Evolutionary conservation across 768 basidiomycete genomes (phyloP), one percentile per base, ranked within the genome.

Genomic region (Mycena crocata): DNA sequence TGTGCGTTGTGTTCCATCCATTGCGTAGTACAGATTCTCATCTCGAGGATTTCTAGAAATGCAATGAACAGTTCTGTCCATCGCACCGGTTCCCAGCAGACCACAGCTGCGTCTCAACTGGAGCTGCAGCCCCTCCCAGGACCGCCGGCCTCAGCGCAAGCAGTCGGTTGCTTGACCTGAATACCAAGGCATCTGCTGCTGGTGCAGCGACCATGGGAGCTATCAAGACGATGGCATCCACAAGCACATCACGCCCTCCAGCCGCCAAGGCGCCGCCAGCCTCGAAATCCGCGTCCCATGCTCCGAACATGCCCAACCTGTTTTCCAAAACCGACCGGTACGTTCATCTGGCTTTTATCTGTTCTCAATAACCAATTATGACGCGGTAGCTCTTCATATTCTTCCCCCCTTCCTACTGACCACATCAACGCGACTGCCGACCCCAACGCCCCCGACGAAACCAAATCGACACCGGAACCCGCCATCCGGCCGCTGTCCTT

Each of bases 81-180:
- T 79, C 87, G 30, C 94, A 96, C 74, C 91, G 94, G 46, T 93
- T 93, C 77, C 90, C 93, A 12, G 81, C 81, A 44, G 90, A 92
- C 69, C 94, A 96, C 67, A 82, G 64, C 57, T 94, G 93, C 71
- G 30, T 76, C 31, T 51, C 74, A 23, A 34, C 77, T 34, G 45
- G 75, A 14, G 46, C 78, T 1, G 64, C 72, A 26, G 65, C 63
- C 12, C 52, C 66, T 12, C 64, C 49, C 23, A 68, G 57, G 40
- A 63, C 73, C 19, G 23, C 75, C 26, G 79, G 80, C 34, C 66
- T 84, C 55, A 83, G 80, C 42, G 80, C 81, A 2, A 76, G 80
- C 57, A 81, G 82, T 24, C 82, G 83, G 4, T 69, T 77, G 28
- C 61, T 77, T 55, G 80, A 79, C 28, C 49, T 83, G 46, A 82